Evolutionary conservation across 495 filamentous ascomycete genomes (phyloP), one percentile per base, ranked within the genome.

Genomic region (Penicillium samsonianum): DNA sequence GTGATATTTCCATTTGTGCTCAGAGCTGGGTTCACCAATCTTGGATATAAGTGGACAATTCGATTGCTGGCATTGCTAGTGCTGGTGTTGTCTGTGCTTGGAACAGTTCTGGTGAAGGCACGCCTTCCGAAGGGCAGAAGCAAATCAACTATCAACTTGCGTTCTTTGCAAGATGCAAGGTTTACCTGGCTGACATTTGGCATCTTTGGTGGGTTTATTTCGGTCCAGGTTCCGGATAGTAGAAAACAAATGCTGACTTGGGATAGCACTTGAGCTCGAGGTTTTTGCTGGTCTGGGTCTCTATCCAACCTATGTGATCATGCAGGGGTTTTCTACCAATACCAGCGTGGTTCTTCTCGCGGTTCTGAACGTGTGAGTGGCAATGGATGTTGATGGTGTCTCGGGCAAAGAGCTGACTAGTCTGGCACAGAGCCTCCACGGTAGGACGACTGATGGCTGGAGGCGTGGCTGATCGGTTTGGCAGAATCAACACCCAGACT

Each of bases 361-460:
- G 1, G 61, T 76, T 6, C 30, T 73, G 9, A 77, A 73, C 38
- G 55, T 73, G 73, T 75, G 61, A 50, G 55, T 46, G 9, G 19
- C 2, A 38, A 3, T 17, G 2, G 16, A 38, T 17, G 35, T 38
- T 38, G 20, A 14, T 33, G 0, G 17, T 19, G 1, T 48, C 25
- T 40, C 40, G 2, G 3, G 38, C 5, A 19, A 43, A 31, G 7
- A 0, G 28, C 17, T 48, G 10, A 60, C 44, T 47, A 9, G 37
- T 16, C 4, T 17, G 6, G 12, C 17, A 25, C 45, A 76, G 70
- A 19, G 65, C 57, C 50, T 74, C 69, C 38, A 70, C 65, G 7
- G 28, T 88, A 37, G 90, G 90, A 8, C 83, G 90, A 30, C 85
- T 90, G 33, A 58, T 90, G 1, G 88, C 88, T 5, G 88, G 87